Conservation (phyloP, 2,329 filamentous ascomycete species). For the Hortaea sp. region DNA sequence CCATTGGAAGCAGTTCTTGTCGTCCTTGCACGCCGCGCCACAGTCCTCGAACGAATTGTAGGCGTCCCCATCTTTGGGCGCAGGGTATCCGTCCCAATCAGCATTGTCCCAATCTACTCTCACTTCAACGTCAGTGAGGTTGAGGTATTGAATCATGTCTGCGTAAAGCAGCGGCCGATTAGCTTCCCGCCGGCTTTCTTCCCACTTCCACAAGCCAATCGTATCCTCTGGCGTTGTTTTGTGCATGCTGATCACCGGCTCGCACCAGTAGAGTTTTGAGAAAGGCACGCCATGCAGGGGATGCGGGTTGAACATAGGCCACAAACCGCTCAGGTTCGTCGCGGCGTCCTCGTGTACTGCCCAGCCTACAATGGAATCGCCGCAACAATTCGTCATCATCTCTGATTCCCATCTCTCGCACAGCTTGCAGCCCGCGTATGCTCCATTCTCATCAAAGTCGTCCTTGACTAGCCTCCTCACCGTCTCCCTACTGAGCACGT, state of each 20-base stretch:
- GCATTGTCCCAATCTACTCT: constrained; percentile 27
- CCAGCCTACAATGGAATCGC: constrained; percentile 41
- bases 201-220: constrained; percentile 40
- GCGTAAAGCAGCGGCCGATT: constrained; percentile 15
- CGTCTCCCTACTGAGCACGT: constrained; percentile 28
- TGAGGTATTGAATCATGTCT: constrained; percentile 24
- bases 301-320: constrained; percentile 15
- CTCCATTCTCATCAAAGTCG: constrained; percentile 45
- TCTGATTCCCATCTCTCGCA: constrained; percentile 28
- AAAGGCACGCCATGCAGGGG: constrained; percentile 10
- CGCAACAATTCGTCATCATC: constrained; percentile 39
- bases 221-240: constrained; percentile 34
- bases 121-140: constrained; percentile 13
- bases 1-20: constrained; percentile 28
- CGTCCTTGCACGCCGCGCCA: constrained; percentile 37
- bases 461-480: constrained; percentile 41
- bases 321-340: constrained; percentile 32
- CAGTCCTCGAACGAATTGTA: constrained; percentile 24
- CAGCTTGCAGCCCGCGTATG: constrained; percentile 32
- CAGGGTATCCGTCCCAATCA: constrained; percentile 23
- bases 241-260: constrained; percentile 16
- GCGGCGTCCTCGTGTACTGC: constrained; percentile 28
- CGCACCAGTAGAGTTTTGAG: constrained; percentile 14
- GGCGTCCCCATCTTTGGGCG: constrained; percentile 19
- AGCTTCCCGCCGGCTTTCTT: constrained; percentile 25